Conservation (phyloP, 1,139 yeast genomes). For the Meyerozyma carpophila region DNA sequence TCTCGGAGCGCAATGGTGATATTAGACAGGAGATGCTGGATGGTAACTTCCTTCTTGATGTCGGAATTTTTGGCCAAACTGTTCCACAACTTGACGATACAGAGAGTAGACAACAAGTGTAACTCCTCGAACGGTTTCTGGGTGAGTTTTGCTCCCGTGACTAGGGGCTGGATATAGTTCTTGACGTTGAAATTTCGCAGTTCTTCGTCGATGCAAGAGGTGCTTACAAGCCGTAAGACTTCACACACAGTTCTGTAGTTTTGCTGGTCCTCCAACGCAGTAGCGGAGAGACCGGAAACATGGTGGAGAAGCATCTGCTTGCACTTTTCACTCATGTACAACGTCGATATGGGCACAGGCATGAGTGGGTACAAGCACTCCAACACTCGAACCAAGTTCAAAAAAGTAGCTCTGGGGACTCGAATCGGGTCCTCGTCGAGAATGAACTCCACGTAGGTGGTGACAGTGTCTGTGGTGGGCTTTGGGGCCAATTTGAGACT, state of each 20-base stretch:
- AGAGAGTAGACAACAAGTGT: neutral
- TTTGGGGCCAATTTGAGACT: constrained; percentile 14
- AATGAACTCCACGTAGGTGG: constrained; percentile 21
- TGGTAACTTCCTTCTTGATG: neutral
- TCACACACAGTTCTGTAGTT: constrained; percentile 10
- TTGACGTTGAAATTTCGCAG: neutral
- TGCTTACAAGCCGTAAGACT: constrained; percentile 22
- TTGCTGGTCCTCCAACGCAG: constrained; percentile 7
- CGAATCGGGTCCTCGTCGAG: constrained; percentile 12
- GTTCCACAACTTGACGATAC: neutral
- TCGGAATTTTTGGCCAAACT: neutral
- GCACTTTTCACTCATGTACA: constrained; percentile 17
- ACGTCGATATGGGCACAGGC: constrained; percentile 17
- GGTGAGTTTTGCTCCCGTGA: neutral
- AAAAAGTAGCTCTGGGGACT: constrained; percentile 11
- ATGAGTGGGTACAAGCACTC: constrained; percentile 21
- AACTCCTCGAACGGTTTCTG: neutral
- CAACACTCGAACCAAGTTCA: constrained; percentile 18
- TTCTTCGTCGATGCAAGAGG: constrained; percentile 9
- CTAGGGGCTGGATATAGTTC: neutral
- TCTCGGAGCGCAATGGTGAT: neutral
- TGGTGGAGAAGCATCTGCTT: constrained; percentile 14
- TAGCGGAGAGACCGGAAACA: constrained; percentile 5
- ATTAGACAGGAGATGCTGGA: neutral
- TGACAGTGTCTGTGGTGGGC: constrained; percentile 14